Evolutionary conservation across 2,329 filamentous ascomycete genomes (phyloP).

Genomic region (Mycogone perniciosa): DNA sequence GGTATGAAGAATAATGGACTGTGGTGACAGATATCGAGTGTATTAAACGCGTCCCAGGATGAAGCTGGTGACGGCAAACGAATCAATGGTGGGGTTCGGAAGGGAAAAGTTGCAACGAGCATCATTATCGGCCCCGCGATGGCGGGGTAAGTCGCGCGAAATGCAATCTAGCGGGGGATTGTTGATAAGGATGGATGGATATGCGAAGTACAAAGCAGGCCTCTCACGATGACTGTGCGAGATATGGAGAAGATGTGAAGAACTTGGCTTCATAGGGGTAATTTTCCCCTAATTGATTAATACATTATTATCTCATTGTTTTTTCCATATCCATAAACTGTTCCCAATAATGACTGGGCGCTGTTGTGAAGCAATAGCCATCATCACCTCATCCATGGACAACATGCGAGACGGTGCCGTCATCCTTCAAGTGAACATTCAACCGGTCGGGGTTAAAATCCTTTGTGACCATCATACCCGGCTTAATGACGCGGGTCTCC

Average conservation of each 20-base stretch:
- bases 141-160: slow-evolving; percentile 20
- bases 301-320: too few species aligned
- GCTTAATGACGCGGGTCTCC: slow-evolving; percentile 49
- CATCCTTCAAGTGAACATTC: slow-evolving; percentile 54
- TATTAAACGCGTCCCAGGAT: background rate
- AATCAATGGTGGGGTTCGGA: too few species aligned
- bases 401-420: slow-evolving; percentile 56
- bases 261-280: too few species aligned
- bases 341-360: too few species aligned
- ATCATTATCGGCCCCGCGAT: slow-evolving; percentile 12
- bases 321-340: too few species aligned
- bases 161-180: slow-evolving; percentile 14
- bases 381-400: slow-evolving; percentile 39
- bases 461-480: slow-evolving; percentile 51
- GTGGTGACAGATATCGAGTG: slow-evolving; percentile 8
- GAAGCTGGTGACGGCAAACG: background rate
- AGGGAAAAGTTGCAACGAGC: too few species aligned
- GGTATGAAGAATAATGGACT: slow-evolving; percentile 4
- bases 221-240: background rate
- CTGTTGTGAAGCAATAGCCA: too few species aligned
- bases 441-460: slow-evolving; percentile 49
- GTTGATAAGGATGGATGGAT: background rate
- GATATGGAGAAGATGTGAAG: too few species aligned
- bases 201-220: background rate
- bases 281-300: too few species aligned